These are phyloP conservation scores for Suhomyces taliae DNA, from an alignment of 1,139 yeast genomes.

Conservation along the genomic window DNA sequence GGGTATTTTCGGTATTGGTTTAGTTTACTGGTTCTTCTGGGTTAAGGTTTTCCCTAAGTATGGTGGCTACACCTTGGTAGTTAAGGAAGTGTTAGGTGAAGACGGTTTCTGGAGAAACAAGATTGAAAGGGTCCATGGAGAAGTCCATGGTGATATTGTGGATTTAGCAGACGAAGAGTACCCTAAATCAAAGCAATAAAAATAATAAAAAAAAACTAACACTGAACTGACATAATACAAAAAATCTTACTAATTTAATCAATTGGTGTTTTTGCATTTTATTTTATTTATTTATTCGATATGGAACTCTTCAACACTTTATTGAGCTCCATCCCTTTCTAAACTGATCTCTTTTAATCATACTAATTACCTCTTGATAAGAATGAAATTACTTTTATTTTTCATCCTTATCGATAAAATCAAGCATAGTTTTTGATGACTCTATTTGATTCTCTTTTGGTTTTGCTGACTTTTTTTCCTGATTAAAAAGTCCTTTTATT, in stretches of 20 bases:
- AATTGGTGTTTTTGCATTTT: too few species aligned
- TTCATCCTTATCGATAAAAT: too few species aligned
- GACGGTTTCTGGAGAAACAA: slow-evolving; percentile 76
- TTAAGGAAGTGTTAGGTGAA: slow-evolving; percentile 61
- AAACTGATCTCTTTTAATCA: too few species aligned
- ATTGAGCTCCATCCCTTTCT: too few species aligned
- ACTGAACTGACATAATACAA: too few species aligned
- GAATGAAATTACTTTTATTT: too few species aligned
- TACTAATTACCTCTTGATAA: too few species aligned
- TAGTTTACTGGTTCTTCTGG: slow-evolving; percentile 71
- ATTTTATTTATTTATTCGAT: too few species aligned
- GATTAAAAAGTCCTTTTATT: slow-evolving; percentile 8
- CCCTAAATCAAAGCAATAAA: neutral
- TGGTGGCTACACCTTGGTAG: slow-evolving; percentile 59
- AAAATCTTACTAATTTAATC: too few species aligned
- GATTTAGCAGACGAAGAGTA: neutral
- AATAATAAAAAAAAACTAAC: too few species aligned
- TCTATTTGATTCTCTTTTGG: slow-evolving; percentile 9
- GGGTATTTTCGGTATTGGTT: slow-evolving; percentile 75
- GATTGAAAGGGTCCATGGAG: slow-evolving; percentile 42
- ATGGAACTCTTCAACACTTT: too few species aligned
- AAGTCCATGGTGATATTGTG: slow-evolving; percentile 1
- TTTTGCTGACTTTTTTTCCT: slow-evolving; percentile 10
- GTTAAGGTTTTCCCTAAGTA: slow-evolving; percentile 56
- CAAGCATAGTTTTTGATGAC: too few species aligned